Conservation (phyloP, 2,329 filamentous ascomycete genomes). For the Colletotrichum acutatum region DNA sequence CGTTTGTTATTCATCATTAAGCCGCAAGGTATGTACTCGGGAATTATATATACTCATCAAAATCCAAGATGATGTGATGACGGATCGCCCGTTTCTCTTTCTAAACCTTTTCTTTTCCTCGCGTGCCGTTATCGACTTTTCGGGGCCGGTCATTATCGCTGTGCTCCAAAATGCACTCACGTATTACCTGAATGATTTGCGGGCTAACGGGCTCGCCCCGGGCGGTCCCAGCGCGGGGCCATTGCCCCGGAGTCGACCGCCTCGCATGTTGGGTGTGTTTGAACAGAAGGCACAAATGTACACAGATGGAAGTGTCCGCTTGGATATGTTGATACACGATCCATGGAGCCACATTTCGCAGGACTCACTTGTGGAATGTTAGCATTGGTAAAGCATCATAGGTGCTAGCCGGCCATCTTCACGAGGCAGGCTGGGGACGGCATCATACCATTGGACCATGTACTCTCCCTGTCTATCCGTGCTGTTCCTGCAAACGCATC, state of each 20-base stretch:
- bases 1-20: conserved; percentile 40
- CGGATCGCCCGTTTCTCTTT: conserved; percentile 26
- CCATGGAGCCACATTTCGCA: conserved; percentile 75
- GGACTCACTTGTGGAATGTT: conserved; percentile 60
- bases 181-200: conserved; percentile 58
- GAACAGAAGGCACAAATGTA: conserved; percentile 74
- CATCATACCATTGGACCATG: conserved; percentile 71
- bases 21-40: conserved; percentile 39
- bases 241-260: conserved; percentile 56
- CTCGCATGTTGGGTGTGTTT: conserved; percentile 66
- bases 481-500: conserved; percentile 65
- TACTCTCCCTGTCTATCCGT: conserved; percentile 60
- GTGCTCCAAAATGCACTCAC: neutral
- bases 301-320: conserved; percentile 66
- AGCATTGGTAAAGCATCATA: conserved; percentile 11
- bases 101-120: conserved; percentile 8
- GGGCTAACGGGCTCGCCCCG: conserved; percentile 53
- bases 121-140: neutral
- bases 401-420: neutral
- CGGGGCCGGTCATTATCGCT: conserved; percentile 8
- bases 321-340: conserved; percentile 70
- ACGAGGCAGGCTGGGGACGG: conserved; percentile 5
- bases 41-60: conserved; percentile 44
- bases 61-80: conserved; percentile 26
- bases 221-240: conserved; percentile 42